phyloP scores from a whole-genome alignment of 306 rosid species.

The Fragaria nilgerrensis region DNA sequence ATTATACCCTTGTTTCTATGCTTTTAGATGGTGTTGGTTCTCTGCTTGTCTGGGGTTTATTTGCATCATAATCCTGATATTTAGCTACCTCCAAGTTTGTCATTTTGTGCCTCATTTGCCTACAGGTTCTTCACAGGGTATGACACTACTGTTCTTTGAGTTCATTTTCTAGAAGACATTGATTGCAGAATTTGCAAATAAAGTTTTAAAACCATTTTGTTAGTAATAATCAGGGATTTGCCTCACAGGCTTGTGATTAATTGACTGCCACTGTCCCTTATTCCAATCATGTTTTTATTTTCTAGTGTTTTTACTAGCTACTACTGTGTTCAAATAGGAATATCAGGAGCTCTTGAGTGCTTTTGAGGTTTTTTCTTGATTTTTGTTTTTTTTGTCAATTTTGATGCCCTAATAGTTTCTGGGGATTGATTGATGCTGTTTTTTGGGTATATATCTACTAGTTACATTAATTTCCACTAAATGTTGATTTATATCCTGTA shows the following conservation, averaged over 20 bases:
- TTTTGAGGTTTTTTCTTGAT: background rate
- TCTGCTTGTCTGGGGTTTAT: background rate
- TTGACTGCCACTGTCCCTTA: background rate
- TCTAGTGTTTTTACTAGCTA: background rate
- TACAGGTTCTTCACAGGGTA: background rate
- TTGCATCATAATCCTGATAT: background rate
- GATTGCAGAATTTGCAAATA: background rate
- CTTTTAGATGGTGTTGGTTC: background rate
- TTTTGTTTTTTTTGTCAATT: background rate
- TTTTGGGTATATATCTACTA: background rate
- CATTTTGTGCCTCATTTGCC: background rate
- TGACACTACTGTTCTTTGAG: background rate
- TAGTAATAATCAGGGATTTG: background rate
- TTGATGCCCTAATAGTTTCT: background rate
- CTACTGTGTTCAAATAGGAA: background rate
- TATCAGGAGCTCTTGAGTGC: background rate
- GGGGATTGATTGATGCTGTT: background rate
- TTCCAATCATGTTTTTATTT: background rate
- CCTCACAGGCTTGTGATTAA: background rate
- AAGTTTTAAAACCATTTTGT: background rate
- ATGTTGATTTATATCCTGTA: background rate
- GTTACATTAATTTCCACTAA: background rate
- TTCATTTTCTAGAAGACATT: background rate
- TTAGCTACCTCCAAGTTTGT: conserved; percentile 4
- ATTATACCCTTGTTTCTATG: conserved; percentile 8